Conservation (phyloP, 2,329 filamentous ascomycete genomes). For the Colletotrichum karsti region DNA sequence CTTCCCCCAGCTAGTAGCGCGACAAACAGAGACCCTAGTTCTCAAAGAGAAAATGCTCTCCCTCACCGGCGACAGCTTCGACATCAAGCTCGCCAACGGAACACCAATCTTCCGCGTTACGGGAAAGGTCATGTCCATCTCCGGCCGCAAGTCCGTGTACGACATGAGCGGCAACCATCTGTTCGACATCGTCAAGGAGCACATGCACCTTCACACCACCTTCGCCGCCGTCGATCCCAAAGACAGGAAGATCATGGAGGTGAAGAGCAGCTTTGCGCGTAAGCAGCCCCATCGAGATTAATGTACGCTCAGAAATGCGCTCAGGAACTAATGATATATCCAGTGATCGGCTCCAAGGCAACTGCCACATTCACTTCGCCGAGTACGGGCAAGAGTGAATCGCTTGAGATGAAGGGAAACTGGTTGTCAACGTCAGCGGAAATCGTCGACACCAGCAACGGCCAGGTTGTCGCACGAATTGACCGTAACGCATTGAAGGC, state of each 20-base stretch:
- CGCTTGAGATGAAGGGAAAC: conserved; percentile 67
- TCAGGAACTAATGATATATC: not conserved
- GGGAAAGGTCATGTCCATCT: conserved; percentile 61
- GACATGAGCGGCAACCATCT: conserved; percentile 63
- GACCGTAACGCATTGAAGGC: conserved; percentile 65
- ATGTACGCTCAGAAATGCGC: not conserved
- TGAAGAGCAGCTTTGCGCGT: conserved; percentile 51
- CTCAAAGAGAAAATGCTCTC: conserved; percentile 71
- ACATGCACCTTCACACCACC: conserved; percentile 57
- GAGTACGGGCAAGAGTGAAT: conserved; percentile 49
- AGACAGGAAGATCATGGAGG: conserved; percentile 58
- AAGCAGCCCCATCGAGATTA: not conserved
- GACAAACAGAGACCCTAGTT: conserved; percentile 56
- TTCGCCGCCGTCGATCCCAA: conserved; percentile 57
- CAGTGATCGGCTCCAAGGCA: conserved; percentile 63
- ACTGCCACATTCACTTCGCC: conserved; percentile 64
- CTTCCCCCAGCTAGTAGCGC: conserved; percentile 47
- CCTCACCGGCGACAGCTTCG: conserved; percentile 70
- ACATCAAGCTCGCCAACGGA: conserved; percentile 64
- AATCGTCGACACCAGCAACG: conserved; percentile 62
- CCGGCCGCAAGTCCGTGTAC: conserved; percentile 62
- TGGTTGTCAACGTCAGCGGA: conserved; percentile 66
- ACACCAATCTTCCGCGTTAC: conserved; percentile 63
- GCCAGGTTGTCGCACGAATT: conserved; percentile 65
- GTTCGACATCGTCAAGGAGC: conserved; percentile 66